A percentile compares a stretch with the other conserved stretches of the same genome.
phyloP scores from a whole-genome alignment of 495 filamentous ascomycete species.

The Aspergillus incahuasiensis region DNA sequence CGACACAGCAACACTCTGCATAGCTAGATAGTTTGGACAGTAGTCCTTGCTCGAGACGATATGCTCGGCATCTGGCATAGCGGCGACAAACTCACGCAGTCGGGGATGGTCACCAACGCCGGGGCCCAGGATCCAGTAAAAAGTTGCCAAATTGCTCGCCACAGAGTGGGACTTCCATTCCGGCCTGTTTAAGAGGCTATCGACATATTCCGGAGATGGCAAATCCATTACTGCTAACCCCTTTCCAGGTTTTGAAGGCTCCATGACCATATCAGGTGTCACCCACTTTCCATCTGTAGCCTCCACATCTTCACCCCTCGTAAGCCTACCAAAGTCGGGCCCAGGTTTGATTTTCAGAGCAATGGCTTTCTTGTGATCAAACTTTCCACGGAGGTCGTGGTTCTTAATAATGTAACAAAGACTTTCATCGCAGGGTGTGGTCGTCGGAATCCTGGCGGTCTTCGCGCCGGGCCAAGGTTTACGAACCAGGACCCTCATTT shows the following conservation, averaged over 20 bases:
- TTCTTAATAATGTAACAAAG: conserved; percentile 81
- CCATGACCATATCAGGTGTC: conserved; percentile 65
- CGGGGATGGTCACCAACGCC: conserved; percentile 57
- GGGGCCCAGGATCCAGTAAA: conserved; percentile 77
- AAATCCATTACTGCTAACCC: conserved; percentile 81
- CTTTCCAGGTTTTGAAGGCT: conserved; percentile 45
- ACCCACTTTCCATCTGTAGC: conserved; percentile 52
- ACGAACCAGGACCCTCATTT: conserved; percentile 71
- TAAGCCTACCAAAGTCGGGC: conserved; percentile 49
- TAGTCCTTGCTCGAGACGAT: conserved; percentile 66
- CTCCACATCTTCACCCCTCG: conserved; percentile 51
- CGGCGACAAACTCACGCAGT: conserved; percentile 63
- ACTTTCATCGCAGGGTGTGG: conserved; percentile 57
- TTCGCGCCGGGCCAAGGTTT: conserved; percentile 78
- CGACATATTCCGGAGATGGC: conserved; percentile 62
- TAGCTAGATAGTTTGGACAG: conserved; percentile 65
- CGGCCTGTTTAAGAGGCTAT: conserved; percentile 56
- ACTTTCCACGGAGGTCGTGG: conserved; percentile 73
- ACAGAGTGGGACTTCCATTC: conserved; percentile 69
- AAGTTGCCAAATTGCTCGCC: conserved; percentile 59
- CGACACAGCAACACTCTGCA: conserved; percentile 58
- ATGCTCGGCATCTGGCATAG: conserved; percentile 59
- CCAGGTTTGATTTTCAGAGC: conserved; percentile 52
- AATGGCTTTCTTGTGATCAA: conserved; percentile 59
- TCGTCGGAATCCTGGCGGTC: conserved; percentile 58